Percentiles rank a stretch among this genome's conserved stretches.
These are phyloP conservation scores for Sporisorium iseilematis-ciliati DNA, from an alignment of 1,284 basidiomycete genomes.

Conservation along the genomic window DNA sequence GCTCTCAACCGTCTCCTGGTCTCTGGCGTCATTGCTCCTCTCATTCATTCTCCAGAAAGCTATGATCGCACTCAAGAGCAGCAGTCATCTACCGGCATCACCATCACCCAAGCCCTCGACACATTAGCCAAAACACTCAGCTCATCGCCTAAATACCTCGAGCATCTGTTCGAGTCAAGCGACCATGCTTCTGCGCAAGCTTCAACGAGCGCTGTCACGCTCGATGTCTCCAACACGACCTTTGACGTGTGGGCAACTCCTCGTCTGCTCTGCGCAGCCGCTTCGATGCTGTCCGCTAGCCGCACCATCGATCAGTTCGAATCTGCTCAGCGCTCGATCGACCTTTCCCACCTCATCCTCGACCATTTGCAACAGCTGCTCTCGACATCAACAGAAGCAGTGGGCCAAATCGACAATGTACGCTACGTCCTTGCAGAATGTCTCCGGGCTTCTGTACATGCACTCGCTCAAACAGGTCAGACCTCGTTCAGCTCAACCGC, in stretches of 20 bases:
- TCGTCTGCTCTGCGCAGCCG: conserved; percentile 48
- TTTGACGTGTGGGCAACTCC: conserved; percentile 60
- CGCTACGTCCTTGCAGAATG: conserved; percentile 41
- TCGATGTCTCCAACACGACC: conserved; percentile 50
- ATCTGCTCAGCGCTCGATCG: conserved; percentile 5
- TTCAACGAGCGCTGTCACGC: conserved; percentile 30
- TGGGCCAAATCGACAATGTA: conserved; percentile 50
- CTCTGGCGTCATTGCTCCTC: conserved; percentile 32
- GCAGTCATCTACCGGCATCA: conserved; percentile 6
- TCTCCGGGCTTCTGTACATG: conserved; percentile 38
- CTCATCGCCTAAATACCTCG: conserved; percentile 47
- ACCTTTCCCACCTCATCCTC: conserved; percentile 22
- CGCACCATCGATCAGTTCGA: conserved; percentile 6
- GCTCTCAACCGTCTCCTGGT: conserved; percentile 44
- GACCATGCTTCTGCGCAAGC: conserved; percentile 9
- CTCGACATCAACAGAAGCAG: conserved; percentile 32
- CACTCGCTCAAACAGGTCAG: conserved; percentile 36
- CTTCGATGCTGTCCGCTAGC: conserved; percentile 22
- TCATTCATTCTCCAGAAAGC: conserved; percentile 18
- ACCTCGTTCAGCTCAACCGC: conserved; percentile 35
- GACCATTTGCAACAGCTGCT: conserved; percentile 27
- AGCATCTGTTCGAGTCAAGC: conserved; percentile 36
- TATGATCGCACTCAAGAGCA: conserved; percentile 8
- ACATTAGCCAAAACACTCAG: conserved; percentile 29
- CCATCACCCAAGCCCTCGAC: conserved; percentile 38